A percentile compares a stretch with the other conserved stretches of the same genome.
phyloP scores from a whole-genome alignment of 1,284 basidiomycete species.

The Trametes pubescens region DNA sequence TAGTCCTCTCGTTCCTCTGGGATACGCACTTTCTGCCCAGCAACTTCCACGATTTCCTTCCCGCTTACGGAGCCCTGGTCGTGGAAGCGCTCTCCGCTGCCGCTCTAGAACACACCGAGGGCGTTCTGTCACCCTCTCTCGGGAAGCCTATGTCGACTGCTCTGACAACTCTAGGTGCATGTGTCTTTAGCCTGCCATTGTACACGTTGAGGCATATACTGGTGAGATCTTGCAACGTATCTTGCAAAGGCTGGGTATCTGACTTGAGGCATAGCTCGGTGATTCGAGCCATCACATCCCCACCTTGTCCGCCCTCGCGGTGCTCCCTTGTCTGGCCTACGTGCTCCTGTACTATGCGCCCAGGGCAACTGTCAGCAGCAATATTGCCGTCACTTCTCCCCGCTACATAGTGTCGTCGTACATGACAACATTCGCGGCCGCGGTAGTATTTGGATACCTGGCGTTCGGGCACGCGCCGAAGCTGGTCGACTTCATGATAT shows the following conservation, averaged over 20 bases:
- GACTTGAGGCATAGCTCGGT: conserved; percentile 44
- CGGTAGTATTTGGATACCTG: conserved; percentile 40
- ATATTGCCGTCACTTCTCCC: conserved; percentile 54
- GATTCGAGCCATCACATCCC: conserved; percentile 50
- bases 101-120: conserved; percentile 67
- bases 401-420: conserved; percentile 66
- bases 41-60: conserved; percentile 55
- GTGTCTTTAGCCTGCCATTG: conserved; percentile 65
- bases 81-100: conserved; percentile 65
- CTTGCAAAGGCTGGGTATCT: conserved; percentile 9
- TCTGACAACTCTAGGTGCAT: conserved; percentile 66
- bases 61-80: conserved; percentile 70
- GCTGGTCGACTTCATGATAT: conserved; percentile 31
- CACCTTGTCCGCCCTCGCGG: conserved; percentile 60
- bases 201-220: conserved; percentile 66
- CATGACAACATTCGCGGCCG: conserved; percentile 53
- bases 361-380: conserved; percentile 55
- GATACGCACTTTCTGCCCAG: conserved; percentile 60
- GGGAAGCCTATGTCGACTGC: conserved; percentile 61
- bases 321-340: conserved; percentile 67
- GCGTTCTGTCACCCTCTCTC: conserved; percentile 62
- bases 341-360: conserved; percentile 66
- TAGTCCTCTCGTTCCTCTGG: conserved; percentile 58
- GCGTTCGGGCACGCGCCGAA: conserved; percentile 33
- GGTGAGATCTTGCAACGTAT: conserved; percentile 51